Base-by-base conservation (phyloP, 2,329 filamentous ascomycete species). In the Aspergillus fructus region DNA sequence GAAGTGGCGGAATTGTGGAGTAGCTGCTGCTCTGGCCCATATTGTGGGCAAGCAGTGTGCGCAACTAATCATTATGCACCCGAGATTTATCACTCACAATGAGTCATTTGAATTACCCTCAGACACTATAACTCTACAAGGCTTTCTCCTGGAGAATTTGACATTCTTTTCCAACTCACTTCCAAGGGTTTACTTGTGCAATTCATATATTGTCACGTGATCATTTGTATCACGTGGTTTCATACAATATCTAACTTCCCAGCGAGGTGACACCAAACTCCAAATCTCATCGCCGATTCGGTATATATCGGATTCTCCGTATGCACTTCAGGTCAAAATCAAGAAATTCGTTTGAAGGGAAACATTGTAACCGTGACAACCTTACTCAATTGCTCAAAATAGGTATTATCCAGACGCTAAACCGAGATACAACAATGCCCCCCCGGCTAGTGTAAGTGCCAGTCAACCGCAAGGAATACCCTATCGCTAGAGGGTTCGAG, bases 1-100 rank as follows among this genome's bases (percentile, higher is more conserved):
- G 49, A 51, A 53, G 55, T 53, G 55, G 55, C 46, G 49, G 49
- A 37, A 41, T 42, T 57, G 49, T 57, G 55, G 55, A 53, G 48
- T 19, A 39, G 7, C 30, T 34, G 23, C 17, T 42, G 23, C 17
- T 42, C 13, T 5, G 19, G 11, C 13, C 17, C 21, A 43, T 13
- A 50, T 41, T 23, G 7, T 24, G 46, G 17, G 5, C 33, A 11
- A 49, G 17, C 21, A 42, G 12, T 41, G 17, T 30, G 27, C 27
- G 27, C 9, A 34, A 6, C 17, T 15, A 21, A n/a, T 24, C 12
- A 21, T 23, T 45, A 11, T 33, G 33, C 40, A 34, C n/a, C 17
- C 12, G 15, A 23, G 13, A 34, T 45, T n/a, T 21, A 17, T 13
- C 21, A 49, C 21, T 50, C 49, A 51, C 39, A 6, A 27, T 51